A percentile compares a stretch with the other conserved stretches of the same genome.
phyloP scores from a whole-genome alignment of 2,329 filamentous ascomycete genomes.

The Clonostachys chloroleuca region DNA sequence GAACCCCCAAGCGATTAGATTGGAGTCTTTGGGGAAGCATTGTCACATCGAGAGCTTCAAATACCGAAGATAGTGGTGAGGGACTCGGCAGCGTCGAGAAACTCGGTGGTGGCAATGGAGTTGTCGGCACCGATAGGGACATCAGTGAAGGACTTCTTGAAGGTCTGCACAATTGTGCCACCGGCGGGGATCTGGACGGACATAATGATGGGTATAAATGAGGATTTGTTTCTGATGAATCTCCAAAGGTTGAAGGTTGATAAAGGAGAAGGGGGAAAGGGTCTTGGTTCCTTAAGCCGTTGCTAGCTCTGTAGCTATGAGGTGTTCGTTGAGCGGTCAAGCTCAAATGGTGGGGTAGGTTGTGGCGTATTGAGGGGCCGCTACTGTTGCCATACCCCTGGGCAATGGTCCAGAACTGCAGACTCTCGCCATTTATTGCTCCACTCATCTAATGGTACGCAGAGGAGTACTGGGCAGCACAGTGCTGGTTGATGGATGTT shows the following conservation, averaged over 20 bases:
- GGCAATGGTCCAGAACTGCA: too few relatives aligned
- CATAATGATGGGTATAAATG: conserved; percentile 33
- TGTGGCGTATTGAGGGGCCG: too few relatives aligned
- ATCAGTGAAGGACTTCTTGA: conserved; percentile 79
- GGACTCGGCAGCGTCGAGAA: conserved; percentile 86
- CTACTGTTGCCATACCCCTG: too few relatives aligned
- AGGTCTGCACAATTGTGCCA: conserved; percentile 79
- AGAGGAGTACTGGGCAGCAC: too few relatives aligned
- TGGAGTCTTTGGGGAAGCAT: not conserved
- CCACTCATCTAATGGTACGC: too few relatives aligned
- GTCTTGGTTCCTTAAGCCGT: not conserved
- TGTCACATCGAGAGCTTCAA: not conserved
- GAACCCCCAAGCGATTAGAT: not conserved
- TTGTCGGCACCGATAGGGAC: conserved; percentile 75
- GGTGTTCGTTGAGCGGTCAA: conserved; percentile 1
- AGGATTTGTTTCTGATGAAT: not conserved
- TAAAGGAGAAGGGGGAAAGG: not conserved
- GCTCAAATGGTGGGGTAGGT: conserved; percentile 1
- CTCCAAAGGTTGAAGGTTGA: not conserved
- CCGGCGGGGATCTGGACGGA: conserved; percentile 53
- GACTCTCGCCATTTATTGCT: too few relatives aligned
- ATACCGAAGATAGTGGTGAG: conserved; percentile 82
- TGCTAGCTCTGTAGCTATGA: not conserved
- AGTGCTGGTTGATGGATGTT: too few relatives aligned
- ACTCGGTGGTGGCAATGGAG: conserved; percentile 77